phyloP scores from a whole-genome alignment of 2,329 filamentous ascomycete species.

The Curvularia spicifera region DNA sequence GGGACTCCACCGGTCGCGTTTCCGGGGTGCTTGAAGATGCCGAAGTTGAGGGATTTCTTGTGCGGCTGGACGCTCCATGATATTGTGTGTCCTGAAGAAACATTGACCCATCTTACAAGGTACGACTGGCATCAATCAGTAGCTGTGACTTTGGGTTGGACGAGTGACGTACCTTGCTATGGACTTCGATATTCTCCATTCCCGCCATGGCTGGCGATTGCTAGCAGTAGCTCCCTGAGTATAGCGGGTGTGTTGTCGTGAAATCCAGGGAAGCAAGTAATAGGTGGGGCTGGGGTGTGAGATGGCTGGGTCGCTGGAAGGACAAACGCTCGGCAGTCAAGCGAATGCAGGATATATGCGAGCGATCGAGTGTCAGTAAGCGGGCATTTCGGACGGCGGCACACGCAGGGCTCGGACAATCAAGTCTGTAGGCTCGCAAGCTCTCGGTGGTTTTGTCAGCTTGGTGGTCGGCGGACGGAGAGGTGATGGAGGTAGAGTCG shows the following conservation, averaged over 20 bases:
- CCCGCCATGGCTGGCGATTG: slow-evolving; percentile 70
- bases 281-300: slow-evolving; percentile 13
- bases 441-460: slow-evolving; percentile 6
- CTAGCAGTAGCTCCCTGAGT: neutral
- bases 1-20: slow-evolving; percentile 61
- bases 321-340: slow-evolving; percentile 7
- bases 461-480: slow-evolving; percentile 1
- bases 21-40: slow-evolving; percentile 95
- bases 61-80: slow-evolving; percentile 98
- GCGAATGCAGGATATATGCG: slow-evolving; percentile 5
- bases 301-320: slow-evolving; percentile 1
- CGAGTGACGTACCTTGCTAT: slow-evolving; percentile 78
- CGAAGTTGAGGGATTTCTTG: slow-evolving; percentile 98
- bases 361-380: slow-evolving; percentile 1
- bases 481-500: slow-evolving; percentile 1
- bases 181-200: slow-evolving; percentile 95
- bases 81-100: slow-evolving; percentile 87
- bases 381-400: slow-evolving; percentile 11
- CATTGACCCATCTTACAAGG: slow-evolving; percentile 95
- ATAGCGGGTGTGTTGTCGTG: neutral
- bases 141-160: slow-evolving; percentile 2
- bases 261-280: neutral
- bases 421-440: neutral
- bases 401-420: neutral
- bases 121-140: slow-evolving; percentile 72